phyloP scores from a whole-genome alignment of 805 yeast species.

The Sugiyamaella smithiae region DNA sequence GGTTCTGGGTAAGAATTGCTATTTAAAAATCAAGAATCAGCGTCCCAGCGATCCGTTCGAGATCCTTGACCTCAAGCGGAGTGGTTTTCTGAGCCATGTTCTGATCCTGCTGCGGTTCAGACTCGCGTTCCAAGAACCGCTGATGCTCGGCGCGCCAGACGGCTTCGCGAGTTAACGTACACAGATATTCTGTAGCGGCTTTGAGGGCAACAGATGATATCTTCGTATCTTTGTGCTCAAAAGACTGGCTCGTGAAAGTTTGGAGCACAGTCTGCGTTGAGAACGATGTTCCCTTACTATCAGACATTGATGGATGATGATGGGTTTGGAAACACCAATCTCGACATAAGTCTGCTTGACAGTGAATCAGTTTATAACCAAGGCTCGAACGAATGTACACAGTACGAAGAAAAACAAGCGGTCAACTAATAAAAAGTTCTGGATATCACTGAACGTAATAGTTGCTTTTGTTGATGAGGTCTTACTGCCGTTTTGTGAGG shows the following conservation, averaged over 20 bases:
- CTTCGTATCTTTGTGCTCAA: constrained; percentile 24
- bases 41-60: constrained; percentile 45
- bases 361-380: too few relatives aligned
- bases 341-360: too few relatives aligned
- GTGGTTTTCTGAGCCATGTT: constrained; percentile 7
- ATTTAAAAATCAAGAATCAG: constrained; percentile 44
- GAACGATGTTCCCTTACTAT: constrained; percentile 14
- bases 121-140: constrained; percentile 28
- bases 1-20: constrained; percentile 13
- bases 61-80: constrained; percentile 28
- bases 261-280: constrained; percentile 22
- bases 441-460: too few relatives aligned
- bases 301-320: too few relatives aligned
- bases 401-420: too few relatives aligned
- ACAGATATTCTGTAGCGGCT: constrained; percentile 43
- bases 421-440: too few relatives aligned
- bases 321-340: too few relatives aligned
- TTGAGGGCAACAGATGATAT: constrained; percentile 25
- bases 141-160: constrained; percentile 46
- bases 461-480: too few relatives aligned
- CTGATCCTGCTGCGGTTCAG: neutral
- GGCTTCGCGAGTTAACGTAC: constrained; percentile 49
- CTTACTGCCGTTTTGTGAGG: too few relatives aligned
- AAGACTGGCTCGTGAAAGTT: constrained; percentile 23
- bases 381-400: too few relatives aligned